phyloP scores from a whole-genome alignment of 2,329 filamentous ascomycete species.

The Penicillium sp. region DNA sequence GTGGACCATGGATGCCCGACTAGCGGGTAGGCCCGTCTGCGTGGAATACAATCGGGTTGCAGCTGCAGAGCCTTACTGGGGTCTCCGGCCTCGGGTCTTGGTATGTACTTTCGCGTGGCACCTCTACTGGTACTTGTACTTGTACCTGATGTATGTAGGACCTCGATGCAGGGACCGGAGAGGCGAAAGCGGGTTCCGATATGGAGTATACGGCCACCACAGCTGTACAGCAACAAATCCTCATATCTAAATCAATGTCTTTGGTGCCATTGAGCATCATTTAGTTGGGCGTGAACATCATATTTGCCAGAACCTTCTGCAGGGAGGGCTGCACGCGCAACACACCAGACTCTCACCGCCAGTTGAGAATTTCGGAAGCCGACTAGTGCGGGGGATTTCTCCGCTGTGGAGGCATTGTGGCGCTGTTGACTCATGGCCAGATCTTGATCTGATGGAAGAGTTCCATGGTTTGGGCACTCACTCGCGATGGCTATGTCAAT shows the following conservation, averaged over 20 bases:
- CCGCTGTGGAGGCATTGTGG: constrained; percentile 8
- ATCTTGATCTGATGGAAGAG: neutral
- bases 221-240: no score
- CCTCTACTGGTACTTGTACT: neutral
- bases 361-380: constrained; percentile 15
- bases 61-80: neutral
- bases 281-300: neutral
- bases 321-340: constrained; percentile 12
- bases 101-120: neutral
- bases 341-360: constrained; percentile 23
- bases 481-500: no score
- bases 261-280: neutral
- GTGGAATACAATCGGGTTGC: constrained; percentile 6
- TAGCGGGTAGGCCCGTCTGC: constrained; percentile 16
- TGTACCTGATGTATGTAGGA: neutral
- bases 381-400: constrained; percentile 14
- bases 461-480: no score
- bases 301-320: neutral
- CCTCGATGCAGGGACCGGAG: neutral
- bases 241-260: neutral
- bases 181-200: neutral
- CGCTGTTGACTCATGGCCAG: constrained; percentile 6
- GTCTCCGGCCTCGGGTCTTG: neutral
- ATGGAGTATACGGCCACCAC: neutral
- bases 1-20: constrained; percentile 12